Evolutionary conservation across 2,329 filamentous ascomycete genomes (phyloP).

Genomic region (Ophiocordyceps polyrhachis-furcata): DNA sequence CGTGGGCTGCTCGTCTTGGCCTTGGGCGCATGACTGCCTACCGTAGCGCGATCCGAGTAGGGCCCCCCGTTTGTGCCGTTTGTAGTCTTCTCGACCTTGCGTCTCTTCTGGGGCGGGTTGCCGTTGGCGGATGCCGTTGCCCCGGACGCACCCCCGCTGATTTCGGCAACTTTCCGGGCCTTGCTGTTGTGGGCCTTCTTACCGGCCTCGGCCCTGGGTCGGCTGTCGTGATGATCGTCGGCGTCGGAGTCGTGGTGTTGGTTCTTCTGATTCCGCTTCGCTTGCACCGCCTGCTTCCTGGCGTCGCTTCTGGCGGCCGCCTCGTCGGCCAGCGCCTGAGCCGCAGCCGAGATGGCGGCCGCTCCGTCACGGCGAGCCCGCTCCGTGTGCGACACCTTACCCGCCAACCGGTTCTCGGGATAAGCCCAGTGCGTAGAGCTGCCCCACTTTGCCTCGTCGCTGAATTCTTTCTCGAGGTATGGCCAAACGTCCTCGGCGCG

Average conservation of each 20-base stretch:
- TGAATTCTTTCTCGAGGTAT: conserved; percentile 74
- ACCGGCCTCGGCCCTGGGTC: conserved; percentile 23
- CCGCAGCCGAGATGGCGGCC: conserved; percentile 57
- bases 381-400: conserved; percentile 47
- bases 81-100: conserved; percentile 57
- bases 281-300: conserved; percentile 62
- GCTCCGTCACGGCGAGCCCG: conserved; percentile 62
- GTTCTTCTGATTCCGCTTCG: conserved; percentile 52
- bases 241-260: conserved; percentile 62
- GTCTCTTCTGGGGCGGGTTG: conserved; percentile 49
- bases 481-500: conserved; percentile 79
- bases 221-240: conserved; percentile 44
- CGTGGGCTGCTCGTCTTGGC: conserved; percentile 44
- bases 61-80: conserved; percentile 20
- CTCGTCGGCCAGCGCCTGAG: conserved; percentile 63
- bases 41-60: conserved; percentile 51
- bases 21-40: conserved; percentile 32
- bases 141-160: conserved; percentile 49
- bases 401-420: conserved; percentile 53
- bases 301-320: conserved; percentile 70
- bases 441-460: conserved; percentile 83
- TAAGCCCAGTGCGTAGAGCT: conserved; percentile 93
- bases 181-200: conserved; percentile 51
- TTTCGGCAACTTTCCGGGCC: conserved; percentile 41
- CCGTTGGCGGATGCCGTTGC: conserved; percentile 29